A percentile compares a stretch with the other conserved stretches of the same genome.
Evolutionary conservation across 192 early-diverging fungal species (phyloP).

Genomic region (Obelidium mucronatum): DNA sequence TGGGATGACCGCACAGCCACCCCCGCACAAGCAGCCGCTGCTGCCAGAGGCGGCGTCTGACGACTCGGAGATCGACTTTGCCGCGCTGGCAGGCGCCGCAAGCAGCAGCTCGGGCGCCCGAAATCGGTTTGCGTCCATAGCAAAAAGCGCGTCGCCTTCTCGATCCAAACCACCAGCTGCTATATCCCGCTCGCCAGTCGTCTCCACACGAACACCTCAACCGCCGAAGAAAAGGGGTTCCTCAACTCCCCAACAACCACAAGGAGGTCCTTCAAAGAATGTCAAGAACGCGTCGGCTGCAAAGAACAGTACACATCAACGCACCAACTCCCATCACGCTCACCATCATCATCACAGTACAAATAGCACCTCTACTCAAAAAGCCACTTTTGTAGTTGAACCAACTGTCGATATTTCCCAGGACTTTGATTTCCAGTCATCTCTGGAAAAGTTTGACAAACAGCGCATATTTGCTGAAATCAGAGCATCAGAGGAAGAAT

Average conservation of each 20-base stretch:
- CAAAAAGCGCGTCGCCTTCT: neutral
- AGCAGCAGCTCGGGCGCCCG: too few relatives aligned
- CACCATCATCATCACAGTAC: neutral
- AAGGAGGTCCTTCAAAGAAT: neutral
- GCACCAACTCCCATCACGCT: neutral
- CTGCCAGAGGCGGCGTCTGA: too few relatives aligned
- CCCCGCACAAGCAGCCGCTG: neutral
- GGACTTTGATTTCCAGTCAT: conserved; percentile 60
- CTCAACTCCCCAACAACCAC: neutral
- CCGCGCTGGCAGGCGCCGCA: too few relatives aligned
- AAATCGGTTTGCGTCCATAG: too few relatives aligned
- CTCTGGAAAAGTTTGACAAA: conserved; percentile 66
- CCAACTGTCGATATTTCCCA: conserved; percentile 12
- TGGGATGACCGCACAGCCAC: neutral
- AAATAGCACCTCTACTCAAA: neutral
- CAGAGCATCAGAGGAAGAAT: conserved; percentile 70
- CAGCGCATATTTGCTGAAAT: conserved; percentile 74
- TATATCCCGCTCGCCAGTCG: neutral
- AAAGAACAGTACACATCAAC: neutral
- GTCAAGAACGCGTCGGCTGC: neutral
- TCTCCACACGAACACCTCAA: neutral
- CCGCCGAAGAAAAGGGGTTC: neutral
- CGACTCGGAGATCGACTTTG: too few relatives aligned
- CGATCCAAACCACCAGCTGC: neutral
- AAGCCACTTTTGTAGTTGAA: neutral